Evolutionary conservation across 768 basidiomycete genomes (phyloP), one percentile per base, ranked within the genome.

Genomic region (Cyclocybe cylindracea): DNA sequence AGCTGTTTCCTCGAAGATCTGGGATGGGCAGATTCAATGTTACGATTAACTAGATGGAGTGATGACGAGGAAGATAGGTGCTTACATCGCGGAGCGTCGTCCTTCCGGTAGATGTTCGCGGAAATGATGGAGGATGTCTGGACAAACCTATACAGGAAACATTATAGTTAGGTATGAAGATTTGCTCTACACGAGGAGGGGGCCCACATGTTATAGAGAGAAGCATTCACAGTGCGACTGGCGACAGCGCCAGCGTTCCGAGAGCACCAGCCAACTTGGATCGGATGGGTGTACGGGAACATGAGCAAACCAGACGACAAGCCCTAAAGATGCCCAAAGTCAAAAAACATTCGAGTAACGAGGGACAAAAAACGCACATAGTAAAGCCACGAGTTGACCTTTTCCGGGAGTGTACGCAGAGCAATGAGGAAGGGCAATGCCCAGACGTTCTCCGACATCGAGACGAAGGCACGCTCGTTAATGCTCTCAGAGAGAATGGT

Each of bases 191-290:
- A 24, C 24, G 24, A 24, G 24, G 24, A 24, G 24, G 24, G 4
- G 24, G 24, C 24, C 24, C 24, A 72, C 80, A 83, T 83, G 60
- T 83, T 84, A 56, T 83, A 84, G 41, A 84, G 43, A 1, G 83
- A 83, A 0, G 79, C 82, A 46, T 80, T 82, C 43, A 84, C 81
- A 0, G 82, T 84, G 10, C 82, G 71, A 51, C 79, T 80, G 7
- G 82, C 80, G 9, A 85, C 83, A 2, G 75, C 80, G 31, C 82
- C 83, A 0, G 82, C 71, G 51, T 85, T 84, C 29, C 81, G 76
- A 11, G 82, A 84, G 56, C 79, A 80, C 83, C 80, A 84, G 14
- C 66, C 80, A 7, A 83, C 78, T 66, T 81, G 78, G 36, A 81
- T 78, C 2, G 79, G 75, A 55, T 80, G 79, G 10, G 74, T 75